These are phyloP conservation scores for Talaromyces piceae DNA, from an alignment of 2,329 filamentous ascomycete genomes.

Conservation along the genomic window DNA sequence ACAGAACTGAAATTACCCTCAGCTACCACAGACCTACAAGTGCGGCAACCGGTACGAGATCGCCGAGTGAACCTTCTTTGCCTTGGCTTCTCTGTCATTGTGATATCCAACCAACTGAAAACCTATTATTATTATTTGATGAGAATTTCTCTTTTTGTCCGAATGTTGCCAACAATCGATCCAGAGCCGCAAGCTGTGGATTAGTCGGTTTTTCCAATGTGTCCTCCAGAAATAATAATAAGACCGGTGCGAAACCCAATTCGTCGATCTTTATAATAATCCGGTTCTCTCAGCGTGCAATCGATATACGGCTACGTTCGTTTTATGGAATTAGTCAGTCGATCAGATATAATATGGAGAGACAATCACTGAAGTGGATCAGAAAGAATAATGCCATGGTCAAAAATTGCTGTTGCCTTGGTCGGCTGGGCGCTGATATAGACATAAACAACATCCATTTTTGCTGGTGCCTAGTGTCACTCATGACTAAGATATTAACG, in stretches of 20 bases:
- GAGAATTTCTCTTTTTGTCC: background rate
- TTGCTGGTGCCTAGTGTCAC: no score
- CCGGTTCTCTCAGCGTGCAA: background rate
- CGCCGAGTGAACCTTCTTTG: conserved; percentile 7
- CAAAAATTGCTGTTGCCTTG: no score
- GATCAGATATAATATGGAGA: background rate
- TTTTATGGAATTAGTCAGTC: background rate
- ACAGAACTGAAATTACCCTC: no score
- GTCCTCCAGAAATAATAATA: no score
- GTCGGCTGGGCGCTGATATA: no score
- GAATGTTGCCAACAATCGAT: background rate
- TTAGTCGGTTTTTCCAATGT: background rate
- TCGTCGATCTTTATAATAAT: background rate
- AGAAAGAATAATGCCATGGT: no score
- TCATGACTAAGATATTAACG: no score
- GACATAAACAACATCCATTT: no score
- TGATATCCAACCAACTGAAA: background rate
- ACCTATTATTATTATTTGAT: no score
- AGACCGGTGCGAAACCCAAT: background rate
- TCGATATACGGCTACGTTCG: background rate
- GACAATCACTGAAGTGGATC: background rate
- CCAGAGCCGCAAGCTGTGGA: background rate
- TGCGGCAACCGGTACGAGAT: conserved; percentile 8
- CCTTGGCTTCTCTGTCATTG: background rate
- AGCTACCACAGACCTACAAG: conserved; percentile 6